Base-by-base conservation (phyloP, 306 rosid genomes). In the Ammopiptanthus mongolicus region DNA sequence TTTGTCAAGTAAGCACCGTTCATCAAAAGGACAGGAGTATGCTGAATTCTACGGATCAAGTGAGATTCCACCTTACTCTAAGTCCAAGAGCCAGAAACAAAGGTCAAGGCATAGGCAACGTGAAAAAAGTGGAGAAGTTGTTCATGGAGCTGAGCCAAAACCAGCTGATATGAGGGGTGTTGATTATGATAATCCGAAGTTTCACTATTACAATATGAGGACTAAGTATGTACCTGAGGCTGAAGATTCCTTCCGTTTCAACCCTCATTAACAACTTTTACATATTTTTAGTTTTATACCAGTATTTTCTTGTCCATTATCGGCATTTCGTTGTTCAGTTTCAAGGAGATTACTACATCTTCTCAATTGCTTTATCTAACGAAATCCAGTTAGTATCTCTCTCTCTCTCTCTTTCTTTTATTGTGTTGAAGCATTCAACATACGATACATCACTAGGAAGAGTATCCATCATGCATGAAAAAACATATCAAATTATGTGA, bases 71-170 rank as follows among this genome's bases (percentile, higher is more conserved):
- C 84, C 91, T 3, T 65, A 83, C 59, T 51, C 62, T 67, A 87
- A 90, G 84, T 86, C 96, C 5, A 95, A 95, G 86, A 89, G 93
- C 85, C 96, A 84, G 75, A 95, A 95, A 60, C 96, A 92, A 69
- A 86, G 93, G 80, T 65, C 96, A 1, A 88, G 91, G 81, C 97
- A 91, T 69, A 83, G 97, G 33, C 96, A 86, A 31, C 88, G 97
- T 9, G 97, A 92, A 53, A 91, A 92, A 86, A 92, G 90, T 37
- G 96, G 92, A 63, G 93, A 90, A 82, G 91, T 75, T 15, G 80
- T 31, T 76, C 82, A 37, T 19, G 89, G 88, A 59, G 42, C 86
- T 1, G 95, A 88, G 82, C 66, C 82, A 44, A 93, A 83, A 72
- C 82, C 86, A 0, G 81, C 29, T 52, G 97, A 90, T 63, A 69